These are phyloP conservation scores for Mycena maculata DNA, from an alignment of 768 basidiomycete species.

Conservation along the genomic window DNA sequence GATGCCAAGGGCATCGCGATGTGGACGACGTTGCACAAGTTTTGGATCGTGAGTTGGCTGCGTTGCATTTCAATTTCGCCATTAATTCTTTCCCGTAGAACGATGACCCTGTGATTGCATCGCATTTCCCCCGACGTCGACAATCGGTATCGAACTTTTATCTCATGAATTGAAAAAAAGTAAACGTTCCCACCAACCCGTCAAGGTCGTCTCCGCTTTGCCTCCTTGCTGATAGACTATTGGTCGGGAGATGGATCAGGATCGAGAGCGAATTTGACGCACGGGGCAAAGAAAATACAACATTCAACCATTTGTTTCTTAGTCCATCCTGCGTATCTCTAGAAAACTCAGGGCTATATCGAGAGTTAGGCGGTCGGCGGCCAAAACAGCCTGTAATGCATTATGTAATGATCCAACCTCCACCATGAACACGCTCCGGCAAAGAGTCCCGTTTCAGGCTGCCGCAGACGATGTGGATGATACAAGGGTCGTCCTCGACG, in stretches of 20 bases:
- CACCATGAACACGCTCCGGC: conserved; percentile 15
- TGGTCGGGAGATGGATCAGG: too few relatives aligned
- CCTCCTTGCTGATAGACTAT: too few relatives aligned
- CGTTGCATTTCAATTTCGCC: neutral
- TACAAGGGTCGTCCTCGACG: conserved; percentile 19
- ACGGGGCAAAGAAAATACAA: too few relatives aligned
- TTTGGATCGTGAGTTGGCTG: conserved; percentile 49
- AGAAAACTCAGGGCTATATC: too few relatives aligned
- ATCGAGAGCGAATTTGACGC: too few relatives aligned
- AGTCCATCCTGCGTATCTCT: too few relatives aligned
- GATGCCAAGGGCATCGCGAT: conserved; percentile 43
- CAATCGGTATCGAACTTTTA: conserved; percentile 51
- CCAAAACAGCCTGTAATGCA: too few relatives aligned
- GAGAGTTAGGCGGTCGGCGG: too few relatives aligned
- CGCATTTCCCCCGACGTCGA: conserved; percentile 50
- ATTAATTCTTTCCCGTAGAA: conserved; percentile 36
- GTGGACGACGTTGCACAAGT: conserved; percentile 41
- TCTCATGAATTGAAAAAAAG: conserved; percentile 46
- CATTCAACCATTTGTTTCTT: too few relatives aligned
- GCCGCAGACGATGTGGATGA: conserved; percentile 19
- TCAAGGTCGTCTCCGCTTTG: too few relatives aligned
- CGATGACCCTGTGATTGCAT: conserved; percentile 50
- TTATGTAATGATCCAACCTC: too few relatives aligned
- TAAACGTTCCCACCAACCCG: too few relatives aligned
- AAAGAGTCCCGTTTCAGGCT: conserved; percentile 20